These are phyloP conservation scores for Colletotrichum lentis DNA, from an alignment of 2,329 filamentous ascomycete species.

Conservation along the genomic window DNA sequence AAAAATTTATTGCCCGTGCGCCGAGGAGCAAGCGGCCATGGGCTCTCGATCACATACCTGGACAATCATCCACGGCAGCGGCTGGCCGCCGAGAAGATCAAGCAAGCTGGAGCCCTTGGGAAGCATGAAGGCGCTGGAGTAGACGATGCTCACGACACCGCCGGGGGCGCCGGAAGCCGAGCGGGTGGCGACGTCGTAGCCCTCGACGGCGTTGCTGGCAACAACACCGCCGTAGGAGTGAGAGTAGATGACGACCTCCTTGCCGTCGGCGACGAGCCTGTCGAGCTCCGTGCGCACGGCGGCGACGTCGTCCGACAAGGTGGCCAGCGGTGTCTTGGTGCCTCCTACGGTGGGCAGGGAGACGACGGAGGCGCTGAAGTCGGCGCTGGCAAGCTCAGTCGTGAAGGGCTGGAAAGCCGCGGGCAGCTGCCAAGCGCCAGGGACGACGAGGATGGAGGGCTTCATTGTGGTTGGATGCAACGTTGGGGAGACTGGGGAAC, in stretches of 20 bases:
- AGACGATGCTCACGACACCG: slow-evolving; percentile 51
- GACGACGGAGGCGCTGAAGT: slow-evolving; percentile 43
- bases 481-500: not conserved
- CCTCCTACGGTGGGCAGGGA: slow-evolving; percentile 47
- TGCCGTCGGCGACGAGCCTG: slow-evolving; percentile 46
- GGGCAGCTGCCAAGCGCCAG: slow-evolving; percentile 52
- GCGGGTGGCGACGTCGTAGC: slow-evolving; percentile 48
- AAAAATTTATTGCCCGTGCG: slow-evolving; percentile 37
- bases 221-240: slow-evolving; percentile 57
- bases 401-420: slow-evolving; percentile 42
- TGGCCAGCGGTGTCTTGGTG: slow-evolving; percentile 42
- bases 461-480: slow-evolving; percentile 26
- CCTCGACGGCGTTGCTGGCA: slow-evolving; percentile 49
- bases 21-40: slow-evolving; percentile 8
- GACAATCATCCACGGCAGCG: slow-evolving; percentile 44
- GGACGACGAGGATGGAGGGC: slow-evolving; percentile 49
- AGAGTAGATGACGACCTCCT: slow-evolving; percentile 52
- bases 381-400: slow-evolving; percentile 27
- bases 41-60: slow-evolving; percentile 37
- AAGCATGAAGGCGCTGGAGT: slow-evolving; percentile 47
- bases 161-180: slow-evolving; percentile 46
- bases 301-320: slow-evolving; percentile 46
- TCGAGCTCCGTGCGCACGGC: slow-evolving; percentile 44
- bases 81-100: slow-evolving; percentile 40
- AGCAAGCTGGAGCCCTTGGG: slow-evolving; percentile 43